Conservation (phyloP, 257 asterid genomes). For the Mentha longifolia region DNA sequence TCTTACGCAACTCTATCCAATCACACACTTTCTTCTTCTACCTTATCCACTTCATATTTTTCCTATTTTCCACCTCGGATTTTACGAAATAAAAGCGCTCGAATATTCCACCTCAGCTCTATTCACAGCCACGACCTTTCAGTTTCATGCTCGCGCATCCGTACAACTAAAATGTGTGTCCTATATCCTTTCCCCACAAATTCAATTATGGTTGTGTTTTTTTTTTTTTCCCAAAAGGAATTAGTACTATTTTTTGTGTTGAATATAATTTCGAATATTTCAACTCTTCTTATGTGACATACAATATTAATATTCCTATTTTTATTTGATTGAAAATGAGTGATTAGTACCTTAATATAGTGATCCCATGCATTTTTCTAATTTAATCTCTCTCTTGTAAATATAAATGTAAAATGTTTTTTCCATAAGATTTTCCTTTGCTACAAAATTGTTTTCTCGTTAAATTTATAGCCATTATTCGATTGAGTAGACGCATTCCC, state of each 20-base stretch:
- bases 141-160: neutral
- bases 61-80: slow-evolving; percentile 17
- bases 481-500: too few relatives aligned
- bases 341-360: neutral
- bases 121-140: neutral
- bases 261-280: too few relatives aligned
- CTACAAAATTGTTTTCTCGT: too few relatives aligned
- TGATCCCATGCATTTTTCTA: neutral
- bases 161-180: neutral
- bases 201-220: neutral
- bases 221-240: too few relatives aligned
- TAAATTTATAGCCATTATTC: too few relatives aligned
- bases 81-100: neutral
- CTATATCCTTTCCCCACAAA: neutral
- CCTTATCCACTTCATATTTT: slow-evolving; percentile 32
- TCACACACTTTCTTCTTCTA: neutral
- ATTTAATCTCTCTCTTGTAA: neutral
- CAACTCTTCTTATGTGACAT: neutral
- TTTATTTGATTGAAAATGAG: neutral
- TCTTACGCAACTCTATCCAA: slow-evolving; percentile 22
- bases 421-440: too few relatives aligned
- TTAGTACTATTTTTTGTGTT: too few relatives aligned
- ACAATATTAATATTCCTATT: neutral
- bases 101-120: neutral
- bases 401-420: too few relatives aligned